Base-by-base conservation (phyloP, 257 asterid genomes). In the Rehmannia glutinosa region DNA sequence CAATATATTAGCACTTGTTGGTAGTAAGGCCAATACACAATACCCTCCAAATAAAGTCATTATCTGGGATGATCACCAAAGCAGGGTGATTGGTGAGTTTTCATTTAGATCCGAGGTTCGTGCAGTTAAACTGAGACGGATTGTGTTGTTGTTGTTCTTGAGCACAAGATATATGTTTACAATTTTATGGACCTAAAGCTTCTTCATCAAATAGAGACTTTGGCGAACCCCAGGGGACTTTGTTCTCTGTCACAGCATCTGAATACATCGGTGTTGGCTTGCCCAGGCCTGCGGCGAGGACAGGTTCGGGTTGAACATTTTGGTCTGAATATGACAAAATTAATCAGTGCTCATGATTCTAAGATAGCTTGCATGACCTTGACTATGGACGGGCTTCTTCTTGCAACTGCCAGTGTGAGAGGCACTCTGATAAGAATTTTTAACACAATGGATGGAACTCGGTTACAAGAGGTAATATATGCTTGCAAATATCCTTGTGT, bases 41-140 rank as follows among this genome's bases (percentile, higher is more conserved):
- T 87, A 89, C 62, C 96, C 98, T 53, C 96, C 97, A 8, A 89
- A 86, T 71, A 89, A 92, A 73, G 96, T 89, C 36, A 73, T 92
- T 50, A 89, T 92, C 70, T 92, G 98, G 98, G 98, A 92, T 82
- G 98, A 92, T 86, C 91, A 87, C 64, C 97, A 89, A 43, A 87
- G 98, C 80, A 87, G 87, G 73, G 86, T 92, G 66, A 92, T 92
- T 64, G 93, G 96, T 46, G 98, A 89, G 77, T 89, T 92, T 71
- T 86, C 97, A 19, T 92, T 92, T 79, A 87, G 98, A 71, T 92
- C 97, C 8, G 95, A 84, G 82, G 92, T 92, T 70, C 90, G 91
- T 73, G 95, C 85, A 7, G 93, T 89, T 64, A 92, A 87, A 70
- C 78, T 92, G 50, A 83, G 98, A 76, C 86, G 95, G 98, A 92